Conservation (phyloP, 192 early-diverging fungal genomes). For the Jimgerdemannia lactiflua region DNA sequence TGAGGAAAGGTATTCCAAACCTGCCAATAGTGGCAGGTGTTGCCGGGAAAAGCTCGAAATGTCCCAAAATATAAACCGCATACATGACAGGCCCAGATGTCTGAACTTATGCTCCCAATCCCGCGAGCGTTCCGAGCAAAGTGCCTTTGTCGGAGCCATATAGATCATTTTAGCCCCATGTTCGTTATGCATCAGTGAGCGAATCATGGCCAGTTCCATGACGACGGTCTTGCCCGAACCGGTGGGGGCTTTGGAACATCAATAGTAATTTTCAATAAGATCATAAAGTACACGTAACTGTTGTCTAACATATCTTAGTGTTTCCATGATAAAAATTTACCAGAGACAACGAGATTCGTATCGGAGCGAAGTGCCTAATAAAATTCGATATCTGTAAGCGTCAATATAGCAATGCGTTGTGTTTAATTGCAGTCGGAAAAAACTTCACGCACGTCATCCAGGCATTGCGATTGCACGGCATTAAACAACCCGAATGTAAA, state of each 20-base stretch:
- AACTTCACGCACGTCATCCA: constrained; percentile 35
- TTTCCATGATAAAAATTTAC: too few relatives aligned
- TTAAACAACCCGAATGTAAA: constrained; percentile 4
- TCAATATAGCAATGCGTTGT: neutral
- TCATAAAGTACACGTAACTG: too few relatives aligned
- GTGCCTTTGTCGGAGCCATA: constrained; percentile 67
- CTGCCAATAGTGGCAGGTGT: too few relatives aligned
- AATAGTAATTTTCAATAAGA: neutral
- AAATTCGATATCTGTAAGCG: neutral
- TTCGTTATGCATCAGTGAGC: constrained; percentile 3
- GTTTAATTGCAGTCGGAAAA: neutral
- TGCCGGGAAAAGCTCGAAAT: too few relatives aligned
- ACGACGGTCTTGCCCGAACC: constrained; percentile 69
- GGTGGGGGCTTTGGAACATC: constrained; percentile 51
- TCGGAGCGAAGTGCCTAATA: constrained; percentile 18
- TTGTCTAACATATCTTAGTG: too few relatives aligned
- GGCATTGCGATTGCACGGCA: constrained; percentile 23
- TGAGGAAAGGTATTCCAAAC: too few relatives aligned
- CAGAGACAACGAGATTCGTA: constrained; percentile 25
- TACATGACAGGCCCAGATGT: constrained; percentile 41
- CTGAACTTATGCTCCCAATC: constrained; percentile 65
- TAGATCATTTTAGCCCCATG: constrained; percentile 56
- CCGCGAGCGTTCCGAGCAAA: constrained; percentile 55
- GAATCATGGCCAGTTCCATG: constrained; percentile 54
- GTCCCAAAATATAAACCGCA: too few relatives aligned